Evolutionary conservation across 192 early-diverging fungal genomes (phyloP).

Genomic region (Entomortierella lignicola): DNA sequence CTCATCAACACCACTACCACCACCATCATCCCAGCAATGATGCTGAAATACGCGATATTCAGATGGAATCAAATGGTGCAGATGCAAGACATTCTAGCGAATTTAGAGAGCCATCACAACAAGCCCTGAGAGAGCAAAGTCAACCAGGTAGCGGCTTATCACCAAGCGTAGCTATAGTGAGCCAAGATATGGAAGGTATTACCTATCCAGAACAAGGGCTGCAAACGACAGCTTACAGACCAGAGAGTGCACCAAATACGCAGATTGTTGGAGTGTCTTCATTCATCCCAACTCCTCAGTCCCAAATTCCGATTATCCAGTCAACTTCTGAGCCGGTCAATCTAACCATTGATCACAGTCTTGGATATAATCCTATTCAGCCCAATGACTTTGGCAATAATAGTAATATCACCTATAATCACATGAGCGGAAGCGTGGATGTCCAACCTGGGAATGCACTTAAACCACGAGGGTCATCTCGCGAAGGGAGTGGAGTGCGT

Average conservation of each 20-base stretch:
- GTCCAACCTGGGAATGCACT: conserved; percentile 15
- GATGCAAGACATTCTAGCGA: background rate
- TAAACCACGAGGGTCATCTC: conserved; percentile 21
- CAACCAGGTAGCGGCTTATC: conserved; percentile 6
- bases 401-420: conserved; percentile 46
- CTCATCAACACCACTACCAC: background rate
- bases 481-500: conserved; percentile 39
- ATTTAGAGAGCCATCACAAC: background rate
- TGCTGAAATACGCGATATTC: background rate
- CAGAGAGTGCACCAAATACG: background rate
- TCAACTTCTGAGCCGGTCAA: background rate
- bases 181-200: conserved; percentile 31
- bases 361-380: background rate
- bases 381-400: conserved; percentile 1
- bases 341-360: conserved; percentile 16
- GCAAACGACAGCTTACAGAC: background rate
- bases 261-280: background rate
- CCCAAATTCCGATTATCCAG: background rate
- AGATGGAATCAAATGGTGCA: background rate
- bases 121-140: conserved; percentile 2
- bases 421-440: conserved; percentile 49
- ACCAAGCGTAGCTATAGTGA: background rate
- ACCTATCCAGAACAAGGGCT: background rate
- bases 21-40: background rate
- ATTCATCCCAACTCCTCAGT: background rate